Conservation (phyloP, 176 grass and related monocot genomes). For the Cenchrus purpureus region DNA sequence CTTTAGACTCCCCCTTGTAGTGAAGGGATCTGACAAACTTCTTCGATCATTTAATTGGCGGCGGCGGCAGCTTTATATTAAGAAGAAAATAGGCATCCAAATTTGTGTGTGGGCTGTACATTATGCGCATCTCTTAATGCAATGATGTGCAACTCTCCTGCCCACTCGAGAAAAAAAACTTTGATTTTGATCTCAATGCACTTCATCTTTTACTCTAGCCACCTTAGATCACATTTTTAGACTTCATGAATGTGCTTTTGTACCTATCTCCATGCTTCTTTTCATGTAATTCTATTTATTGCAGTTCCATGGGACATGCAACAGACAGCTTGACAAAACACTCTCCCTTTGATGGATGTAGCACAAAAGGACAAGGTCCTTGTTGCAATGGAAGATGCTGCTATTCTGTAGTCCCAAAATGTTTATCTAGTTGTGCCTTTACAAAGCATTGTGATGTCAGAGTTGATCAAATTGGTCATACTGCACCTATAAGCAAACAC, state of each 20-base stretch:
- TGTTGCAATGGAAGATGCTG: conserved; percentile 52
- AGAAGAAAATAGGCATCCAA: no score
- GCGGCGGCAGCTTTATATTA: no score
- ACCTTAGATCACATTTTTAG: conserved; percentile 16
- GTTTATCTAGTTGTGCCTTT: conserved; percentile 44
- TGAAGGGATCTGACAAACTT: background rate
- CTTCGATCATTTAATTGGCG: background rate
- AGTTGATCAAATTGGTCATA: conserved; percentile 47
- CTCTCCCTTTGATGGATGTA: conserved; percentile 41
- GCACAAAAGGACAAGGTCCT: conserved; percentile 47
- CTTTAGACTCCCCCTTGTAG: background rate
- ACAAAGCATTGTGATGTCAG: conserved; percentile 41
- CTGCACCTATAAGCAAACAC: conserved; percentile 37
- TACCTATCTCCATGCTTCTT: conserved; percentile 32
- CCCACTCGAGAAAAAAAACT: background rate
- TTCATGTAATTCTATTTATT: conserved; percentile 43
- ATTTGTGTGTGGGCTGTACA: no score
- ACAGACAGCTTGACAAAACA: conserved; percentile 40
- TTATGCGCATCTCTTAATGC: background rate
- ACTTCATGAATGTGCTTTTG: conserved; percentile 22
- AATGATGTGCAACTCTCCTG: background rate
- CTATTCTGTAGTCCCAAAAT: conserved; percentile 52
- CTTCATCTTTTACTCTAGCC: background rate
- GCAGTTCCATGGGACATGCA: conserved; percentile 54
- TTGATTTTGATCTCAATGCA: background rate